Percentiles rank a stretch among this genome's conserved stretches.
Conservation (phyloP, 1,284 basidiomycete genomes). For the Malassezia nana region DNA sequence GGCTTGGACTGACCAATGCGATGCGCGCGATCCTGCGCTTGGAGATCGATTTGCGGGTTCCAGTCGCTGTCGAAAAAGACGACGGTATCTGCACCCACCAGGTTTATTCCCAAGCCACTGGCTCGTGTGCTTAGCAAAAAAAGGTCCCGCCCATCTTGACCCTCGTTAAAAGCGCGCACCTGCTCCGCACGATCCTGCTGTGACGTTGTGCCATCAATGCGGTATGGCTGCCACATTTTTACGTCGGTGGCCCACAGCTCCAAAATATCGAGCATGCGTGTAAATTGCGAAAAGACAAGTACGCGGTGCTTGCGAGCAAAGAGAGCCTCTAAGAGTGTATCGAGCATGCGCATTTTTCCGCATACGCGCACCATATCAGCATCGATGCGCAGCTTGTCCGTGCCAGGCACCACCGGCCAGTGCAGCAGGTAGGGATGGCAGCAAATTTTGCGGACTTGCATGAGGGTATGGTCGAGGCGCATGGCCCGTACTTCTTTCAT, state of each 20-base stretch:
- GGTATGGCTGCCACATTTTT: conserved; percentile 71
- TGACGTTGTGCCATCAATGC: conserved; percentile 76
- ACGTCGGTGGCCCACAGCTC: conserved; percentile 52
- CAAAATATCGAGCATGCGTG: conserved; percentile 88
- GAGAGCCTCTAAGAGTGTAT: conserved; percentile 74
- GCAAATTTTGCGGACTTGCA: conserved; percentile 69
- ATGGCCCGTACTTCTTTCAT: conserved; percentile 51
- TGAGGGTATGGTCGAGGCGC: conserved; percentile 81
- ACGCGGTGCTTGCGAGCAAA: conserved; percentile 78
- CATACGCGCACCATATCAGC: conserved; percentile 71
- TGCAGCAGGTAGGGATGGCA: conserved; percentile 88
- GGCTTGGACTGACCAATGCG: conserved; percentile 78
- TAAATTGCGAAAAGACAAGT: conserved; percentile 69
- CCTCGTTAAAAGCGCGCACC: conserved; percentile 69
- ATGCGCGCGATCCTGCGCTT: conserved; percentile 90
- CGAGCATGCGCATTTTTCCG: conserved; percentile 93
- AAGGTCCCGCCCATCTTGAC: conserved; percentile 50
- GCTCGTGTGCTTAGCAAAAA: conserved; percentile 87
- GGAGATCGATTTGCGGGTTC: conserved; percentile 85
- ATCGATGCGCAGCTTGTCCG: conserved; percentile 49
- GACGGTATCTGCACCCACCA: conserved; percentile 70
- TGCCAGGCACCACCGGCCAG: conserved; percentile 65
- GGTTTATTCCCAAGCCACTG: conserved; percentile 74
- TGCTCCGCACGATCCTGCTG: conserved; percentile 70
- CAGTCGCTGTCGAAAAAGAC: conserved; percentile 77